Conservation (phyloP, 805 yeast species). For the Saccharomycopsis capsularis region DNA sequence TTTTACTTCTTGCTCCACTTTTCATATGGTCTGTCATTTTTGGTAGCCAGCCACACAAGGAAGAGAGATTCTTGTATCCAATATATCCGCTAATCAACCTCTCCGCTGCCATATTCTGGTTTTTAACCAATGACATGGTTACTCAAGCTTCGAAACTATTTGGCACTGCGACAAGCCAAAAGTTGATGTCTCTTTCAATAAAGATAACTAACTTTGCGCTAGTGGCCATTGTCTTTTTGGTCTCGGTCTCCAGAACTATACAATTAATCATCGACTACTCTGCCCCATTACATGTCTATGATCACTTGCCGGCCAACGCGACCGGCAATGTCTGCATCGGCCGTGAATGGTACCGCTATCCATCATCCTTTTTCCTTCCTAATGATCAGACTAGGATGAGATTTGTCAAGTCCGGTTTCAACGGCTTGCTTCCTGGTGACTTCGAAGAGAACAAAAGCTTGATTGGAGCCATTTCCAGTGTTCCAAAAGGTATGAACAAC, state of each 20-base stretch:
- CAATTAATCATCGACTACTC: constrained; percentile 61
- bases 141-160: too few relatives aligned
- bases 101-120: constrained; percentile 43
- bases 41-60: constrained; percentile 79
- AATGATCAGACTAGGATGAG: constrained; percentile 47
- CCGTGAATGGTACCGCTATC: constrained; percentile 91
- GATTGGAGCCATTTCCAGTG: constrained; percentile 34
- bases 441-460: constrained; percentile 43
- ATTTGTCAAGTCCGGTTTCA: constrained; percentile 72
- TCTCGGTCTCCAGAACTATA: constrained; percentile 45
- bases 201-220: constrained; percentile 18
- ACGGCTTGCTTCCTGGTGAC: constrained; percentile 85
- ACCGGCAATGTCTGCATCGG: constrained; percentile 72
- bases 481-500: constrained; percentile 70
- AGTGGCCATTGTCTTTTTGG: constrained; percentile 14
- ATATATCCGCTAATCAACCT: constrained; percentile 64
- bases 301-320: constrained; percentile 32
- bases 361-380: constrained; percentile 78
- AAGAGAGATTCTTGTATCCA: constrained; percentile 86
- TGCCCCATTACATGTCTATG: constrained; percentile 62
- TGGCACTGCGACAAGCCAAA: not conserved
- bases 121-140: constrained; percentile 1
- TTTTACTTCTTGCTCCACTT: constrained; percentile 41
- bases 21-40: constrained; percentile 64
- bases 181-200: constrained; percentile 13